Conservation (phyloP, 306 rosid genomes). For the Cicer judaicum region DNA sequence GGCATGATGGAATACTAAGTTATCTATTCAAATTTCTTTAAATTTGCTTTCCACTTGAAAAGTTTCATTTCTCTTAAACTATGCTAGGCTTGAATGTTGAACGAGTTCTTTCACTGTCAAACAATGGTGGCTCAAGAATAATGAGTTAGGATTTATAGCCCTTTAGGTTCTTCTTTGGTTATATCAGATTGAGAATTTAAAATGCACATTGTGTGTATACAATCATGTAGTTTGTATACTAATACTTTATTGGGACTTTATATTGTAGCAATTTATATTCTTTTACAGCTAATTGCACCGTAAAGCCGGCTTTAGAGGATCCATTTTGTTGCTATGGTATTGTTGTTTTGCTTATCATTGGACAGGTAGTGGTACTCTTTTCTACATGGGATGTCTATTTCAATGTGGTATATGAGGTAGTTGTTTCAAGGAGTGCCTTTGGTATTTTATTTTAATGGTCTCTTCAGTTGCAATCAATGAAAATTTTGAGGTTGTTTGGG, state of each 20-base stretch:
- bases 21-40: background rate
- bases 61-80: background rate
- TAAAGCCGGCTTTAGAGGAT: background rate
- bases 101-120: conserved; percentile 8
- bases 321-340: background rate
- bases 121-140: background rate
- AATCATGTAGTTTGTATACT: conserved; percentile 1
- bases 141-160: conserved; percentile 15
- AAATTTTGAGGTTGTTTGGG: background rate
- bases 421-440: background rate
- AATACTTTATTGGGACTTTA: background rate
- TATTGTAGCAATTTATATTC: background rate
- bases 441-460: conserved; percentile 19
- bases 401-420: background rate
- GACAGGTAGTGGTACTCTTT: background rate
- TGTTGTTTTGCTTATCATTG: conserved; percentile 4
- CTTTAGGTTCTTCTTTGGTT: background rate
- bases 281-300: background rate
- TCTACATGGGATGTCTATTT: background rate
- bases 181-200: conserved; percentile 16
- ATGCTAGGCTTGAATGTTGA: conserved; percentile 2
- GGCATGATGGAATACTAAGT: too few species aligned
- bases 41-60: background rate
- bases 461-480: conserved; percentile 17
- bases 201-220: conserved; percentile 11